Evolutionary conservation across 2,329 filamentous ascomycete species (phyloP).

Genomic region (Penicillium sp.): DNA sequence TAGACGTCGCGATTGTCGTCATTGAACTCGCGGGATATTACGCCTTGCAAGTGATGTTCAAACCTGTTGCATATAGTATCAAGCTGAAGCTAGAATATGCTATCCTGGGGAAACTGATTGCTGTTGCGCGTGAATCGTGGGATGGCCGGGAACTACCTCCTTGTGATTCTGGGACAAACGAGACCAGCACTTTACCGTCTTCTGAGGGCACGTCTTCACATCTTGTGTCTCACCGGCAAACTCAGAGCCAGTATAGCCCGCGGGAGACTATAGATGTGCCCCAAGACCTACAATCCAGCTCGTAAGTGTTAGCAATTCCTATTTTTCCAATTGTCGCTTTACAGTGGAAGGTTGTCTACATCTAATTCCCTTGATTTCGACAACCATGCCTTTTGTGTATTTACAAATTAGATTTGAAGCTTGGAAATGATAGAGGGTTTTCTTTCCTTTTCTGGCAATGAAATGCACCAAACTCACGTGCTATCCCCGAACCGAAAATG

Average conservation of each 20-base stretch:
- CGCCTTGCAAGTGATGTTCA: slow-evolving; percentile 41
- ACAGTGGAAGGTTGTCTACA: too few relatives aligned
- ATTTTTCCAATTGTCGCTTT: too few relatives aligned
- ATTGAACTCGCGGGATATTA: slow-evolving; percentile 43
- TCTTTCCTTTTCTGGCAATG: too few relatives aligned
- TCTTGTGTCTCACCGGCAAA: not conserved
- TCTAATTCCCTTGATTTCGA: too few relatives aligned
- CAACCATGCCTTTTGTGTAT: too few relatives aligned
- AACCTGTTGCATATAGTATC: slow-evolving; percentile 38
- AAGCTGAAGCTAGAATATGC: slow-evolving; percentile 56
- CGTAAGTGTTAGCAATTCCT: not conserved
- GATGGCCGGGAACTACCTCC: not conserved
- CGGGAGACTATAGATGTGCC: not conserved
- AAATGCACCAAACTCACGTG: too few relatives aligned
- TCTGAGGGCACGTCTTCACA: not conserved
- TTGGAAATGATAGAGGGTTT: too few relatives aligned
- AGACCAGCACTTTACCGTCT: not conserved
- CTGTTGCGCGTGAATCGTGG: slow-evolving; percentile 11
- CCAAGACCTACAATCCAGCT: not conserved
- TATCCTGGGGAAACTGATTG: slow-evolving; percentile 49
- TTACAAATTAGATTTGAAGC: too few relatives aligned
- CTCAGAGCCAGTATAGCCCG: not conserved
- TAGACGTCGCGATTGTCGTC: slow-evolving; percentile 46
- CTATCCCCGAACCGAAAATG: too few relatives aligned
- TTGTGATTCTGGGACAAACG: not conserved